phyloP scores from a whole-genome alignment of 352 stramenopile genomes.

The Phytophthora constricta region DNA sequence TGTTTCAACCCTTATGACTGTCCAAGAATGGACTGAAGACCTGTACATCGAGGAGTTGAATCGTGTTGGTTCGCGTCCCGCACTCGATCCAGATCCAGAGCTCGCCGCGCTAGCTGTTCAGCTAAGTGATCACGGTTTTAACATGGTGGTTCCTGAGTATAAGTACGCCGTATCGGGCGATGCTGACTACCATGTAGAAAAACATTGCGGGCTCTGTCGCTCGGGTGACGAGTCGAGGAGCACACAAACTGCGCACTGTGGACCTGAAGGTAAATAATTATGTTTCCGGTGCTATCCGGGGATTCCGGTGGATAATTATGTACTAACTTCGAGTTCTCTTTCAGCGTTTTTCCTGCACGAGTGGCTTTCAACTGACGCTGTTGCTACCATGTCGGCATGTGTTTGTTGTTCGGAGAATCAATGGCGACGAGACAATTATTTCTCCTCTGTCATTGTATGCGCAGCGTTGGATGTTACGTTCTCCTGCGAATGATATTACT shows the following conservation, averaged over 20 bases:
- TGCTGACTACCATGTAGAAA: slow-evolving; percentile 5
- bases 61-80: neutral
- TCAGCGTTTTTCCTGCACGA: slow-evolving; percentile 1
- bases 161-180: neutral
- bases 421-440: slow-evolving; percentile 8
- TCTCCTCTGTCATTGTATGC: neutral
- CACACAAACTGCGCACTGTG: neutral
- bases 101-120: slow-evolving; percentile 1
- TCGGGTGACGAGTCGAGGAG: neutral
- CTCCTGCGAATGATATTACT: slow-evolving; percentile 7
- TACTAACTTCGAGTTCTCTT: neutral
- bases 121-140: neutral
- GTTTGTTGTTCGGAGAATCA: slow-evolving; percentile 1
- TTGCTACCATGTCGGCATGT: slow-evolving; percentile 13
- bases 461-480: slow-evolving; percentile 7
- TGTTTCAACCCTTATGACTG: slow-evolving; percentile 4
- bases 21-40: slow-evolving; percentile 13
- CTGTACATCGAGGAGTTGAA: slow-evolving; percentile 10
- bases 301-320: neutral
- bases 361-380: slow-evolving; percentile 6
- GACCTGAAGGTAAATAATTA: neutral
- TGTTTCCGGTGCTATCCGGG: neutral
- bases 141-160: neutral
- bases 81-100: slow-evolving; percentile 1
- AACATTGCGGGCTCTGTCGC: neutral